Percentiles rank a stretch among this genome's conserved stretches.
phyloP scores from a whole-genome alignment of 108 stramenopile species.

The Epithemia pelagica region DNA sequence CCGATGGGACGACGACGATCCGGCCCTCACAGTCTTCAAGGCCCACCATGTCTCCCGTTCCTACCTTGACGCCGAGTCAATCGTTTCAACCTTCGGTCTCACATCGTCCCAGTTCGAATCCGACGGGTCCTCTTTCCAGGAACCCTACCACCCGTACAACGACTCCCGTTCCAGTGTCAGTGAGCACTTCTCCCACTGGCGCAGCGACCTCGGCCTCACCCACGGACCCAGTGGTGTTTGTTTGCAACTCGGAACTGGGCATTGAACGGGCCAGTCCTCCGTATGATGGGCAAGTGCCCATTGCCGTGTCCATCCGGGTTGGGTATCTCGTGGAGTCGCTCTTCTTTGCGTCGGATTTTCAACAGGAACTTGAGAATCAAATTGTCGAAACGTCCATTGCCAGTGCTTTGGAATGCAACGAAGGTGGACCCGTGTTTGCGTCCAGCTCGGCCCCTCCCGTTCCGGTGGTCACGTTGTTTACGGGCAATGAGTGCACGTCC shows the following conservation, averaged over 20 bases:
- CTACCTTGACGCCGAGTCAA: neutral
- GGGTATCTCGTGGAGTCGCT: constrained; percentile 9
- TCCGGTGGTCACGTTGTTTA: neutral
- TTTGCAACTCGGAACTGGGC: neutral
- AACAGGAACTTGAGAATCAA: neutral
- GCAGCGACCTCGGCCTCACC: neutral
- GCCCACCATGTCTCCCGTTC: neutral
- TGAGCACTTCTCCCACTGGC: neutral
- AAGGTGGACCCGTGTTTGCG: constrained; percentile 5
- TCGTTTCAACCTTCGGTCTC: neutral
- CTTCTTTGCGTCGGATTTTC: neutral
- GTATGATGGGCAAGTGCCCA: neutral
- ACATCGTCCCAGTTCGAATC: neutral
- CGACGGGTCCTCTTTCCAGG: neutral
- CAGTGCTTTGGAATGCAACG: constrained; percentile 6
- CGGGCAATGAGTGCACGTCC: neutral
- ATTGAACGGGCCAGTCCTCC: neutral
- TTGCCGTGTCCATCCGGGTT: neutral
- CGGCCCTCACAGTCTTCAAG: neutral
- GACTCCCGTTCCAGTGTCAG: neutral
- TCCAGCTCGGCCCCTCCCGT: neutral
- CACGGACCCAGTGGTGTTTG: neutral
- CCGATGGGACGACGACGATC: too few species aligned
- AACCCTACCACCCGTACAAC: neutral
- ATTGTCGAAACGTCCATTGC: constrained; percentile 3